Conservation (phyloP, 345 rosid species). For the Eutrema heterophyllum region DNA sequence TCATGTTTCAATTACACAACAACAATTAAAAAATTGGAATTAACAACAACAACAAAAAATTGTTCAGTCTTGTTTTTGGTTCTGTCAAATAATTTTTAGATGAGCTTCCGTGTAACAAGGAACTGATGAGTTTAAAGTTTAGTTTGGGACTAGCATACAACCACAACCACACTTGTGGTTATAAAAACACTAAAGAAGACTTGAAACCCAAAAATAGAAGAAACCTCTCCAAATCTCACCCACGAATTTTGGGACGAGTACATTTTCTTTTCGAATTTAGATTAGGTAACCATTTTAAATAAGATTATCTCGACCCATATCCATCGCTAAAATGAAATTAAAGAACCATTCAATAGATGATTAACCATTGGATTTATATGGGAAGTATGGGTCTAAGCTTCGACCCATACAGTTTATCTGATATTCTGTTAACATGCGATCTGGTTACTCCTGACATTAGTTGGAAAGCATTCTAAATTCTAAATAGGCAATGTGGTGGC, state of each 20-base stretch:
- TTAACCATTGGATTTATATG: no score
- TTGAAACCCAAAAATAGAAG: constrained; percentile 1
- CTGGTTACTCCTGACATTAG: no score
- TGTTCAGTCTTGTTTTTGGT: neutral
- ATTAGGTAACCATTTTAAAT: neutral
- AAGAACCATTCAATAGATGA: no score
- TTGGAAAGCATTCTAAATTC: no score
- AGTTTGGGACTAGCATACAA: neutral
- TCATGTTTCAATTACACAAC: neutral
- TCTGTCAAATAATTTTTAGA: neutral
- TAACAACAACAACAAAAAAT: neutral
- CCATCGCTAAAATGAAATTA: no score
- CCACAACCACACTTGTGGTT: constrained; percentile 12
- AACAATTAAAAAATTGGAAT: neutral
- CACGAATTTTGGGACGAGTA: neutral
- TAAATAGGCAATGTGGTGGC: no score
- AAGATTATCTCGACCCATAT: no score
- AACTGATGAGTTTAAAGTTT: constrained; percentile 9
- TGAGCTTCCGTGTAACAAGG: constrained; percentile 18
- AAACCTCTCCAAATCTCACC: neutral
- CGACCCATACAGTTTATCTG: no score
- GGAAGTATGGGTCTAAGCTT: no score
- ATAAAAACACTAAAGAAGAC: neutral
- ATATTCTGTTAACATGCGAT: no score
- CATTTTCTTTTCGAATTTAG: neutral